Evolutionary conservation across 1,139 yeast genomes (phyloP), one percentile per base, ranked within the genome.

Genomic region (Kodamaea sp.): DNA sequence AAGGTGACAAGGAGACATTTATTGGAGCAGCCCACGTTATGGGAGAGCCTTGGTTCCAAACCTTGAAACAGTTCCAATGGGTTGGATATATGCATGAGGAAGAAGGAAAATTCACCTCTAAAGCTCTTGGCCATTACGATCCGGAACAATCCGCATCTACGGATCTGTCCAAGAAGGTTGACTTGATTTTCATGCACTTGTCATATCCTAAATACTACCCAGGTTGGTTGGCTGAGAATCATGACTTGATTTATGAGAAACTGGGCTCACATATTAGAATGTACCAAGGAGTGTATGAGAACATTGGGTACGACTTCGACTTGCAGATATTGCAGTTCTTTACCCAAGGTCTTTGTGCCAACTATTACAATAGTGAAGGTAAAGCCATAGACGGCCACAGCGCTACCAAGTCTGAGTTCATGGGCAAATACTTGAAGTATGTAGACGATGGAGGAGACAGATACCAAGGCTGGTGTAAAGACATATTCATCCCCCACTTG

Each of bases 1-100:
- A 80, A 57, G 87, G 87, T 30, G 87, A 80, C 47, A 80, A 80
- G 53, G 87, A 80, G 46, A 78, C 86, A 0, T 80, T 78, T 43
- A 71, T 80, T 18, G 81, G 83, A 2, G 83, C 86, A 1, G 83
- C 85, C 0, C 68, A 66, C 35, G 80, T 69, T 0, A 48, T 78
- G 44, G 47, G 60, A 0, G 57, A 66, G 32, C 73, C 76, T 3
- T 76, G 73, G 57, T 76, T 73, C 54, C 85, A 78, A 51, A 76
- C 81, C 5, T 46, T 62, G 31, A 70, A 73, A 42, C 65, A 57
- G 31, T 74, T 76, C 44, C 51, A 52, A 32, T 80, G 82, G 67
- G 61, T 76, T 12, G 86, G 86, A 0, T 74, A 77, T 50, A 27
- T 49, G n/a, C 51, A 55, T 21, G 66, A 70, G 45, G 60, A 53